Base-by-base conservation (phyloP, 2,329 filamentous ascomycete species). In the Canariomyces notabilis region DNA sequence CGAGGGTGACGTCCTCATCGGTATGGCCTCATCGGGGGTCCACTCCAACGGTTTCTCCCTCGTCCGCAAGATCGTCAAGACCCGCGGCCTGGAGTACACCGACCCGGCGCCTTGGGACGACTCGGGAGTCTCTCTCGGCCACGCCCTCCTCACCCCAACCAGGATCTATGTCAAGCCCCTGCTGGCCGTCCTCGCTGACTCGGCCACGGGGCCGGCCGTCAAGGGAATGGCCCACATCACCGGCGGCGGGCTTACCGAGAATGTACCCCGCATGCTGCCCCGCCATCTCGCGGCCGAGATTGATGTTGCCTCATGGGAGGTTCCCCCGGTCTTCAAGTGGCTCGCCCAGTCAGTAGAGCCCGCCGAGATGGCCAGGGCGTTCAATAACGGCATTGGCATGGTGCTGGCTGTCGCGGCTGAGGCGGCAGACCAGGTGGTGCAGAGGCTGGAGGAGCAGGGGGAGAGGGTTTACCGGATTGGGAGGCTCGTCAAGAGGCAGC, bases 21-120 rank as follows among this genome's bases (percentile, higher is more conserved):
- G 89, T 18, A 75, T 98, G 9, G 83, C 79, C 9, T 96, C 89
- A 19, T 87, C 80, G 47, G 93, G 93, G 23, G 80, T 91, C 1
- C 93, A 98, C 73, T 96, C 90, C 26, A 98, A 98, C 67, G 93
- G 93, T 39, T 98, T 95, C 74, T 96, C 90, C 0, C 83, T 98
- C n/a, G 85, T 97, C 26, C 85, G 93, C 51, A 87, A 88, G 63
- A 90, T 97, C 59, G 76, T 97, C 53, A 81, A 88, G 57, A 76
- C 77, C 49, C 79, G 83, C 29, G 81, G 82, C 4, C 72, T 97
- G 4, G 70, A 70, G 35, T 96, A 90, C 70, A 73, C 77, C 11
- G 82, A 85, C 56, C 63, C 75, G 1, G 84, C 86, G 1, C 93
- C 93, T 1, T 98, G 93, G 89, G 75, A 84, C 51, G 59, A 66